Evolutionary conservation across 2,329 filamentous ascomycete genomes (phyloP), one percentile per base, ranked within the genome.

Genomic region (Scedosporium dehoogii): DNA sequence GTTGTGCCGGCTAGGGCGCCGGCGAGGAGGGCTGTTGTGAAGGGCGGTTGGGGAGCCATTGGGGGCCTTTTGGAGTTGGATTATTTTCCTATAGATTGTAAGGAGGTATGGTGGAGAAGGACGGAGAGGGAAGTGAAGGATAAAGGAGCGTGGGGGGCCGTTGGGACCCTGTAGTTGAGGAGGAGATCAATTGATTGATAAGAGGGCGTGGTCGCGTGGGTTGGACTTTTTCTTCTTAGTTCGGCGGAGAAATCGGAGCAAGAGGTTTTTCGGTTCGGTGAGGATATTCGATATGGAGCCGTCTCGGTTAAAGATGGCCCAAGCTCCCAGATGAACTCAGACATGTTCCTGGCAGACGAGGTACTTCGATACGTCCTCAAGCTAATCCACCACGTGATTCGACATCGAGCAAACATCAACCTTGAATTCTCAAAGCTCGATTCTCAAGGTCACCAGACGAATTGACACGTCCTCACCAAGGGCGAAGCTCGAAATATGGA

Each of bases 1-100:
- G 92, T 96, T 58, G 94, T 94, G 72, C 94, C 94, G 68, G 94
- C 94, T 67, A 97, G 79, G 71, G 87, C 94, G 74, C 94, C 94
- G 68, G 94, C 91, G 81, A 87, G 73, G 69, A 88, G 84, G 70
- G 85, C 83, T 27, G 82, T 80, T 61, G 80, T 79, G 78, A 85
- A 60, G 44, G 58, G 58, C 23, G 58, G 58, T 60, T 48, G 58
- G 60, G 33, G 46, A 16, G 18, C 25, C 44, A 29, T 5, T 48
- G 53, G 53, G 2, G 18, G 18, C n/a, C n/a, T n/a, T n/a, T n/a
- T n/a, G n/a, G n/a, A 6, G 29, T 33, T 33, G 1, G 29, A 7
- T 2, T 7, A 6, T 33, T 33, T 33, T 33, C 27, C n/a, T 56
- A 16, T 55, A 18, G 48, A 23, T 29, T 29, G 53, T 9, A 27